Evolutionary conservation across 371 early-diverging fungal species (phyloP).

Genomic region (Fennellomyces sp.): DNA sequence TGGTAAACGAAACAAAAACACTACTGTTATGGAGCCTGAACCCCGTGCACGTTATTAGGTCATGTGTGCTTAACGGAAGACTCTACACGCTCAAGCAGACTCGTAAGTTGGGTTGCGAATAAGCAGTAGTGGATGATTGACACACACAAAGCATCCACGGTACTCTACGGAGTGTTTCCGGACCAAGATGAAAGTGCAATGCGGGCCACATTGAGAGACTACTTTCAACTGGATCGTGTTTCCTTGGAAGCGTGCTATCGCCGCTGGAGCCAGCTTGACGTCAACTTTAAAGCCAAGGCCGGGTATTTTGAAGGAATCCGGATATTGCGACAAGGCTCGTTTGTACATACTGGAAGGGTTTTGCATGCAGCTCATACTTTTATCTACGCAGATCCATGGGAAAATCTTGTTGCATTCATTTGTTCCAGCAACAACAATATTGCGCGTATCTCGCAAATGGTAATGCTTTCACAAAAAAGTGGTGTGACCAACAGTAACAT

Average conservation of each 20-base stretch:
- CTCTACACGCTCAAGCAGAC: constrained; percentile 30
- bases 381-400: constrained; percentile 91
- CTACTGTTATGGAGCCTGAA: constrained; percentile 18
- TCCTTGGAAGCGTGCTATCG: constrained; percentile 62
- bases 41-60: constrained; percentile 24
- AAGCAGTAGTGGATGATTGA: too few relatives aligned
- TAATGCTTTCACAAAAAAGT: constrained; percentile 31
- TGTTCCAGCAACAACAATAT: constrained; percentile 98
- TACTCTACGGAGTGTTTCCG: constrained; percentile 26
- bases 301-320: constrained; percentile 72
- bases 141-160: constrained; percentile 18
- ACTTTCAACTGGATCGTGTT: constrained; percentile 78
- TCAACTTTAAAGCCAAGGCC: constrained; percentile 66
- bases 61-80: constrained; percentile 38
- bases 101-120: too few relatives aligned
- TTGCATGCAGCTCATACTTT: too few relatives aligned
- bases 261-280: constrained; percentile 71
- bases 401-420: constrained; percentile 92
- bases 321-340: constrained; percentile 79
- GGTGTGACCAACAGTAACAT: too few relatives aligned
- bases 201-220: constrained; percentile 41
- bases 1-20: constrained; percentile 30
- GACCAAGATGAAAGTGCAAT: constrained; percentile 17
- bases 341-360: too few relatives aligned
- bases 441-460: constrained; percentile 90